Evolutionary conservation across 2,329 filamentous ascomycete species (phyloP).

Genomic region (Colletotrichum spinosum): DNA sequence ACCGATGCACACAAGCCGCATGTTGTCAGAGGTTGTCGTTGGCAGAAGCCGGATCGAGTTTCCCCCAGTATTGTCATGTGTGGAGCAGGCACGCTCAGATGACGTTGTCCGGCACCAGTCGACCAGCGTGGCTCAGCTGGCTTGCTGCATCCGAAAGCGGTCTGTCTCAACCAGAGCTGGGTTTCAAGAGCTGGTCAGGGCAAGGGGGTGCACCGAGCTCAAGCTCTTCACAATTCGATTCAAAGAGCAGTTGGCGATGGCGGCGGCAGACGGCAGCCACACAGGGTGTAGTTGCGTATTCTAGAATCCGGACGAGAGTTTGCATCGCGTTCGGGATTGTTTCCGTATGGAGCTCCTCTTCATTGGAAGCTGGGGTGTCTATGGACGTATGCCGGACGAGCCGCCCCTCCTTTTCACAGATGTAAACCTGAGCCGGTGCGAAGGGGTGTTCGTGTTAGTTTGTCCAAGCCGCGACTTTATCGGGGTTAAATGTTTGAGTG

Average conservation of each 20-base stretch:
- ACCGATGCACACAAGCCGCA: too few relatives aligned
- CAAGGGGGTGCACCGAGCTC: conserved; percentile 15
- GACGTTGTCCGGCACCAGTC: conserved; percentile 25
- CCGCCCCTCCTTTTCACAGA: conserved; percentile 30
- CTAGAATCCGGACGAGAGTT: conserved; percentile 17
- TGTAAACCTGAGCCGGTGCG: neutral
- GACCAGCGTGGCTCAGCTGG: conserved; percentile 29
- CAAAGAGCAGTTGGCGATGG: conserved; percentile 3
- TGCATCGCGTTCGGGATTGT: conserved; percentile 22
- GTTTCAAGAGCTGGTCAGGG: conserved; percentile 32
- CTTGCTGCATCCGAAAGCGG: conserved; percentile 23
- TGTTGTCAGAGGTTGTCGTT: neutral
- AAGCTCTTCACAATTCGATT: conserved; percentile 1
- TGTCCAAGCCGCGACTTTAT: too few relatives aligned
- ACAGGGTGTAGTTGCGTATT: neutral
- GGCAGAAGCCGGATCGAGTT: conserved; percentile 18
- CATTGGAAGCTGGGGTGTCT: conserved; percentile 1
- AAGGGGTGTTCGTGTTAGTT: neutral
- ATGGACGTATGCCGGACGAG: conserved; percentile 26
- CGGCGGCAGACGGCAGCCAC: neutral
- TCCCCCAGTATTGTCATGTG: conserved; percentile 23
- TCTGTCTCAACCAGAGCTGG: conserved; percentile 21
- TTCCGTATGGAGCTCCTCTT: conserved; percentile 24
- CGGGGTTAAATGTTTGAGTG: too few relatives aligned
- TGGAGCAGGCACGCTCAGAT: conserved; percentile 29